Evolutionary conservation across 148 eudicot genomes (phyloP), one percentile per base, ranked within the genome.

Genomic region (Rhododendron mucronatum): DNA sequence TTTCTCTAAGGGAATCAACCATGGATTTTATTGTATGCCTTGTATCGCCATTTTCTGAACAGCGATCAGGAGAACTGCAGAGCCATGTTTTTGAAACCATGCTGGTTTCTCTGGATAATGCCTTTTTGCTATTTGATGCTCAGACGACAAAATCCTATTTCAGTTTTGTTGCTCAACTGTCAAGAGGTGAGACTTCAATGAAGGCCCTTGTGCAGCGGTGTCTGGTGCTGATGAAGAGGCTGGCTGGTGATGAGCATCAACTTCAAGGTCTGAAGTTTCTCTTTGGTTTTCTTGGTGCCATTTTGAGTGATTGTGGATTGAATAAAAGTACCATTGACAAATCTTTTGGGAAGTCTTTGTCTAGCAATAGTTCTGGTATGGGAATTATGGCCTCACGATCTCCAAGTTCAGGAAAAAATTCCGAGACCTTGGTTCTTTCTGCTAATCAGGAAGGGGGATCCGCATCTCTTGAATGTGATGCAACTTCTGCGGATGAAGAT

Each of bases 401-500:
- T 82, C 80, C 91, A 86, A 89, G 95, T 85, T 91, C 98, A 20
- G 93, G 95, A 87, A 97, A 91, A 86, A 91, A 82, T 87, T 89
- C 98, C 14, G 96, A 93, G 61, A 86, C 92, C 55, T 89, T 94
- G 91, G 87, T 95, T 89, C 91, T 95, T 57, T 87, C 96, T 89
- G 86, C 94, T 86, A 92, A 88, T 88, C 98, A 93, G 88, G 98
- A 91, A 88, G 96, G 96, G 53, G 93, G 90, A 71, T 84, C 96
- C 41, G 85, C 91, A 41, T 84, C 96, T 76, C 89, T 95, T 81
- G 99, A 97, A 77, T 95, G 98, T 88, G 98, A 97, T 93, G 95
- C 98, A 85, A 94, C 97, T 89, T 97, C 98, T 86, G 92, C 93
- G 39, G 99, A 97, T 87, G 99, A 97, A 88, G 99, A 95, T 86